Evolutionary conservation across 306 rosid genomes (phyloP).

Genomic region (Vicia villosa): DNA sequence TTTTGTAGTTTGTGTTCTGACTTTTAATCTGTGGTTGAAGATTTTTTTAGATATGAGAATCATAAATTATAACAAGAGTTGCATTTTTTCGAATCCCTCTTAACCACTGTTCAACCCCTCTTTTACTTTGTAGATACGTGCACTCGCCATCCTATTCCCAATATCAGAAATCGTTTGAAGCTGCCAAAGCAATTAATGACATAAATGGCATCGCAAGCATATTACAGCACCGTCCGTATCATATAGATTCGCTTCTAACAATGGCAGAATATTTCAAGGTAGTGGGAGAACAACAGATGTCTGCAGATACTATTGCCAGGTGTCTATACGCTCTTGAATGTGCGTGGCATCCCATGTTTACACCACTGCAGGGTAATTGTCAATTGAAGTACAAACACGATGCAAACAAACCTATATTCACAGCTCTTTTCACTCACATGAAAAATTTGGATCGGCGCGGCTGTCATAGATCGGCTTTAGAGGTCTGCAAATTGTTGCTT

Average conservation of each 20-base stretch:
- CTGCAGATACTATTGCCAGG: slow-evolving; percentile 80
- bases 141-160: slow-evolving; percentile 64
- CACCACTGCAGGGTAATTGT: slow-evolving; percentile 83
- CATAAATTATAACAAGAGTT: neutral
- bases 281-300: slow-evolving; percentile 88
- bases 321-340: slow-evolving; percentile 90
- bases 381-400: slow-evolving; percentile 80
- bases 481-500: slow-evolving; percentile 90
- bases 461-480: slow-evolving; percentile 95
- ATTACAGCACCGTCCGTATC: slow-evolving; percentile 73
- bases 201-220: slow-evolving; percentile 69
- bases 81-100: slow-evolving; percentile 12
- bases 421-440: slow-evolving; percentile 82
- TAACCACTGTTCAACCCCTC: neutral
- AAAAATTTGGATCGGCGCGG: slow-evolving; percentile 92
- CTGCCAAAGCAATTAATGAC: slow-evolving; percentile 84
- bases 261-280: slow-evolving; percentile 93
- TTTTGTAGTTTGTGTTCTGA: slow-evolving; percentile 23
- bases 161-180: slow-evolving; percentile 80
- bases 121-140: slow-evolving; percentile 62
- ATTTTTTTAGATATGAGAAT: slow-evolving; percentile 17
- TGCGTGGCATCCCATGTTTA: slow-evolving; percentile 94
- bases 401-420: slow-evolving; percentile 70
- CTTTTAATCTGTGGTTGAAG: slow-evolving; percentile 8
- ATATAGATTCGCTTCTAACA: slow-evolving; percentile 78